phyloP scores from a whole-genome alignment of 305 asterid genomes.

The Fraxinus dipetala region DNA sequence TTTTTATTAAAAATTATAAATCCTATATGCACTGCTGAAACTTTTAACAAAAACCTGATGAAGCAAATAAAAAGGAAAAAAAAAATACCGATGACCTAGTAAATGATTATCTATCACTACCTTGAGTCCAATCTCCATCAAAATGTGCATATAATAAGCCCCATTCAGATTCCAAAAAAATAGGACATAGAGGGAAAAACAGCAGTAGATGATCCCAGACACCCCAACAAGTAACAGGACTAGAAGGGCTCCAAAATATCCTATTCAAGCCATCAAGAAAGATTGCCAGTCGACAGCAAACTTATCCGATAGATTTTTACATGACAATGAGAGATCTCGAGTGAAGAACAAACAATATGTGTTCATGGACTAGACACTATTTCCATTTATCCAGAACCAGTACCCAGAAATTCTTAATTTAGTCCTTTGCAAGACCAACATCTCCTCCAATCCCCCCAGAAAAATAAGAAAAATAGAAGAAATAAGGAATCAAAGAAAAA shows the following conservation, averaged over 20 bases:
- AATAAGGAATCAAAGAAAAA: background rate
- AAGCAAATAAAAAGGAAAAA: background rate
- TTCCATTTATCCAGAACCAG: background rate
- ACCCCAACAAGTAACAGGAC: background rate
- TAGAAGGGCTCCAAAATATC: background rate
- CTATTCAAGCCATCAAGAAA: conserved; percentile 5
- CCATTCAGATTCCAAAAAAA: background rate
- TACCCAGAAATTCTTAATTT: background rate
- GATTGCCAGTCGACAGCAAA: conserved; percentile 9
- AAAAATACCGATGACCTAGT: background rate
- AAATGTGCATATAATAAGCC: conserved; percentile 12
- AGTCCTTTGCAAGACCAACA: background rate
- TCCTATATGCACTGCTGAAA: background rate
- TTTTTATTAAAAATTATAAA: background rate
- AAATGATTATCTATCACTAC: background rate
- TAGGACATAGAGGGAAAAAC: background rate
- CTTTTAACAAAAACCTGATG: background rate
- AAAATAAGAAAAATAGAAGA: background rate
- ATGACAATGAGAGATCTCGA: conserved; percentile 1
- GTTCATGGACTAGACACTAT: background rate
- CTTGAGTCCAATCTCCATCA: conserved; percentile 2
- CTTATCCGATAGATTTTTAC: conserved; percentile 1
- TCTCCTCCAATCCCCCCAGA: background rate
- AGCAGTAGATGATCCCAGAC: conserved; percentile 14
- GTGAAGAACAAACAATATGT: conserved; percentile 1